Evolutionary conservation across 345 rosid genomes (phyloP).

Genomic region (Populus euphratica): DNA sequence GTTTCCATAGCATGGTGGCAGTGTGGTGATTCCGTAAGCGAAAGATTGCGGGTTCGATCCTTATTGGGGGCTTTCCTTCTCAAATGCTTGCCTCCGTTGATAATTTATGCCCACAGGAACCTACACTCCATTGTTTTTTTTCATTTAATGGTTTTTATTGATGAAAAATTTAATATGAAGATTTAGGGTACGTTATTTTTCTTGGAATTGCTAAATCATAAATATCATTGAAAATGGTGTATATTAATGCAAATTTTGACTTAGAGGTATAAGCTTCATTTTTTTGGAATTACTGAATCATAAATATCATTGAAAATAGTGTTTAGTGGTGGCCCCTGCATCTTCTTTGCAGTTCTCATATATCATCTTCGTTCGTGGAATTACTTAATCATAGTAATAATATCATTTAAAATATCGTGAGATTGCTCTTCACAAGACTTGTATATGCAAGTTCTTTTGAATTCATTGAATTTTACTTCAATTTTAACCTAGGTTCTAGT

Average conservation of each 20-base stretch:
- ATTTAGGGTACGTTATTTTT: background rate
- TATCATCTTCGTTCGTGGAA: too few species aligned
- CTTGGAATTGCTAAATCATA: background rate
- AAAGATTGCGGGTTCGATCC: slow-evolving; percentile 99
- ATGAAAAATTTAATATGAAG: background rate
- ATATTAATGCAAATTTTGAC: background rate
- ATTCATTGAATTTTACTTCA: too few species aligned
- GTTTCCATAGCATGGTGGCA: slow-evolving; percentile 89
- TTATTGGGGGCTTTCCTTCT: slow-evolving; percentile 31
- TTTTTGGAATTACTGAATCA: background rate
- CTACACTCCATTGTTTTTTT: background rate
- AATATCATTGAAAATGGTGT: background rate
- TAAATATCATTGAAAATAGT: background rate
- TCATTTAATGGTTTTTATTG: background rate
- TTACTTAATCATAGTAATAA: too few species aligned
- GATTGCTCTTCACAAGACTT: too few species aligned
- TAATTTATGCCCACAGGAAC: background rate
- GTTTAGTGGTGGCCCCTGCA: background rate
- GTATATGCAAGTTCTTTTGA: too few species aligned
- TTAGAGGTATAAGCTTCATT: too few species aligned
- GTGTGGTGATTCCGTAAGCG: slow-evolving; percentile 99
- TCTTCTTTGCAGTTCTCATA: background rate
- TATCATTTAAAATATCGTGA: too few species aligned
- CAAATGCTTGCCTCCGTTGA: background rate
- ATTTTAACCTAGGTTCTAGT: too few species aligned